Evolutionary conservation across 75 land plant species (phyloP).

Genomic region (Picea glauca): DNA sequence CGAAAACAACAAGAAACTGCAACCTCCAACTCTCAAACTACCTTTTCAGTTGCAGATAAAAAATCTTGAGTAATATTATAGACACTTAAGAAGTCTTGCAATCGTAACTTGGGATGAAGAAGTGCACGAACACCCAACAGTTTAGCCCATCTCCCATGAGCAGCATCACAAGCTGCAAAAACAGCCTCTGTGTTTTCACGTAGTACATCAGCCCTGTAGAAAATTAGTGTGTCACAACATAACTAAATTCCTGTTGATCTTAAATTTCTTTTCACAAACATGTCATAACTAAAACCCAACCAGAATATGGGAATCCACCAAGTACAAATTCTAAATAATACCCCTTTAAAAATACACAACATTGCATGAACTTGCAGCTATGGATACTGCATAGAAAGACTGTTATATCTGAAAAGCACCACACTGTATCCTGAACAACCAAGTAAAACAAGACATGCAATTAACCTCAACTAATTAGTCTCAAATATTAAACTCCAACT

Average conservation of each 20-base stretch:
- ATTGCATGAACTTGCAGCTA: too few species aligned
- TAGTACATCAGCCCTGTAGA: constrained; percentile 86
- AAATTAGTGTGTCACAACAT: not conserved
- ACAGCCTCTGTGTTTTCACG: constrained; percentile 95
- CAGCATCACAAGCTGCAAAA: constrained; percentile 97
- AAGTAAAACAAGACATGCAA: too few species aligned
- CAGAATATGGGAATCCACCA: too few species aligned
- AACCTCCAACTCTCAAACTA: constrained; percentile 6
- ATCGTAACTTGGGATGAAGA: constrained; percentile 86
- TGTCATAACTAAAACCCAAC: too few species aligned
- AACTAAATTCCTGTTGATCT: not conserved
- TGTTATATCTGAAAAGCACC: too few species aligned
- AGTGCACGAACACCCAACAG: constrained; percentile 88
- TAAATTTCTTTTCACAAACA: not conserved
- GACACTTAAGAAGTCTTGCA: constrained; percentile 83
- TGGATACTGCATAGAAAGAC: too few species aligned
- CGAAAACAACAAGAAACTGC: not conserved
- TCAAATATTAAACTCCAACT: too few species aligned
- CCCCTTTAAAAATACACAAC: too few species aligned
- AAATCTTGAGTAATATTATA: constrained; percentile 88
- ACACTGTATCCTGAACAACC: too few species aligned
- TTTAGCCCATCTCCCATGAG: constrained; percentile 98
- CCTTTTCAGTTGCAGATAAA: constrained; percentile 95
- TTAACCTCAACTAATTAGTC: too few species aligned
- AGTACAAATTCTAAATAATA: too few species aligned